phyloP scores from a whole-genome alignment of 116 monocot species.

The Posidonia oceanica region DNA sequence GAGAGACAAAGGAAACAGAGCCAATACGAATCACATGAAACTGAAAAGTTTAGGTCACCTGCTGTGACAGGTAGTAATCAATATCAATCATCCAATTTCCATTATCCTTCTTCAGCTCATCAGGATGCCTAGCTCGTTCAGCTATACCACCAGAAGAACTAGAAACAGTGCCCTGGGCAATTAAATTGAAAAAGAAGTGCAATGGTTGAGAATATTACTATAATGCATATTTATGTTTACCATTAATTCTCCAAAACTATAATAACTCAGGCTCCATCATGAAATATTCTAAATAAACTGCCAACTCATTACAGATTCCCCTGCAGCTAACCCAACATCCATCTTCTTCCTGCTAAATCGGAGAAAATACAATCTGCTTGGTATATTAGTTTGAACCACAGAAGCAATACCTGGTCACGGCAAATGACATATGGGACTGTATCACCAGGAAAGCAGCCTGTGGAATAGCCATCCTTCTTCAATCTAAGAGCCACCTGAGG shows the following conservation, averaged over 20 bases:
- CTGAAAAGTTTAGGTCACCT: conserved; percentile 34
- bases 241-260: too few relatives aligned
- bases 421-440: conserved; percentile 92
- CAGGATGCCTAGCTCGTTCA: conserved; percentile 90
- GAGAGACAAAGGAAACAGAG: conserved; percentile 1
- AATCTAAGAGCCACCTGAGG: conserved; percentile 81
- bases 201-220: neutral
- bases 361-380: neutral
- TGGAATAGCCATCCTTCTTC: conserved; percentile 56
- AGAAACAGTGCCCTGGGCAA: conserved; percentile 34
- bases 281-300: too few relatives aligned
- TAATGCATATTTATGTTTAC: neutral
- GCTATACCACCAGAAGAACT: conserved; percentile 59
- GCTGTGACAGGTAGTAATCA: conserved; percentile 92
- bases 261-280: too few relatives aligned
- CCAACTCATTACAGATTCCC: too few relatives aligned
- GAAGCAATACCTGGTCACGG: conserved; percentile 48
- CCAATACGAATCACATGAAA: too few relatives aligned
- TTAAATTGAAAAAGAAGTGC: neutral
- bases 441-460: conserved; percentile 71
- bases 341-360: neutral
- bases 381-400: neutral
- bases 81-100: conserved; percentile 81
- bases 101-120: conserved; percentile 69
- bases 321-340: too few relatives aligned